Evolutionary conservation across 805 yeast genomes (phyloP), one percentile per base, ranked within the genome.

Genomic region (Zygosaccharomyces lentus): DNA sequence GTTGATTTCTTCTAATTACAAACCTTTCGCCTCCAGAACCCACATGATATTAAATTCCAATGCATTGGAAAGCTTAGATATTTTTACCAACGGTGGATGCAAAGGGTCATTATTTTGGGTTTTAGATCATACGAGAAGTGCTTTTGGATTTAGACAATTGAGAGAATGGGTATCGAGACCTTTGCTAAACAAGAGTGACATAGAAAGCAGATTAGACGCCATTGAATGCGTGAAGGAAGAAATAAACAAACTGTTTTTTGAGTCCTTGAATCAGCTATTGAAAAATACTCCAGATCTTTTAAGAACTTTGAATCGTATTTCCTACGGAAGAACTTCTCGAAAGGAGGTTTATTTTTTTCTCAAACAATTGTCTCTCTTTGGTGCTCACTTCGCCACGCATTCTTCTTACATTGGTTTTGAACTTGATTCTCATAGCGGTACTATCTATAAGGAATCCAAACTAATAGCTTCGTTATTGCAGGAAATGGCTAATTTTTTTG

Each of bases 81-180:
- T 93, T 1, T 87, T 86, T 56, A 80, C 93, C 0, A 80, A 80
- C 50, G 61, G 67, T 9, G 67, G 72, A 4, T 70, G 69, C 7
- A 66, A 72, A 26, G 98, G 97, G 0, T 80, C 96, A 0, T 66
- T 91, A 10, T 61, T 86, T 12, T 87, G 95, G 89, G 69, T 87
- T 2, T 55, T 93, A 49, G 85, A 91, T 60, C 89, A 84, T 53
- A 87, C 98, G 0, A 67, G 78, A 27, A 87, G 98, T 0, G 71
- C 75, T 24, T 84, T 83, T 63, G 99, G 99, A 0, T 75, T 72
- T 37, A 66, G 96, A 44, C 55, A 78, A 48, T 62, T 93, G 10
- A 71, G 73, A 24, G 69, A 75, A 31, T 93, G 99, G 99, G 66
- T 90, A 0, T 71, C 80, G 1, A 71, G 74, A 49, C 99, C 99